Evolutionary conservation across 163 green algal genomes (phyloP).

Genomic region (Scenedesmus sp.): DNA sequence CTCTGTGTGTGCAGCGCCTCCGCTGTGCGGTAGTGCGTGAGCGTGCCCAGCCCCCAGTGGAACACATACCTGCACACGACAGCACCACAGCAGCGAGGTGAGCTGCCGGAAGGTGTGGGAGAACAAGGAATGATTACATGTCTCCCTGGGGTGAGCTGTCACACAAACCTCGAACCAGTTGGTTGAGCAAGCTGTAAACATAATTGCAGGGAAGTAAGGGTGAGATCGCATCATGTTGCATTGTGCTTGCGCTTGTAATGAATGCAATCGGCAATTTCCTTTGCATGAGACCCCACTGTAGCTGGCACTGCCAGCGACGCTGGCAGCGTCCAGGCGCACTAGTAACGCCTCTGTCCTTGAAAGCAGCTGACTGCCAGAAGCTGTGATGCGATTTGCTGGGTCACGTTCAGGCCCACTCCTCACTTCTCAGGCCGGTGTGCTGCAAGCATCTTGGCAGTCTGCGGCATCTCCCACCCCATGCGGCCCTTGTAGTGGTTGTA

Average conservation of each 20-base stretch:
- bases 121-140: too few relatives aligned
- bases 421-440: slow-evolving; percentile 33
- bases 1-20: background rate
- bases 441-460: slow-evolving; percentile 39
- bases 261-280: too few relatives aligned
- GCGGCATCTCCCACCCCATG: slow-evolving; percentile 43
- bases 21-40: slow-evolving; percentile 40
- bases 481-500: slow-evolving; percentile 52
- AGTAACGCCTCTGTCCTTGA: background rate
- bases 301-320: too few relatives aligned
- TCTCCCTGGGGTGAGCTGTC: too few relatives aligned
- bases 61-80: slow-evolving; percentile 38
- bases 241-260: too few relatives aligned
- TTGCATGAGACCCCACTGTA: too few relatives aligned
- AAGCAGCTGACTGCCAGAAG: background rate
- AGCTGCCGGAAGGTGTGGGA: background rate
- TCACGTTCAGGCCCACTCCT: background rate
- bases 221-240: too few relatives aligned
- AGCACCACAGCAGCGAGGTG: background rate
- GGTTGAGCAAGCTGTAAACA: too few relatives aligned
- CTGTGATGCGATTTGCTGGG: background rate
- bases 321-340: background rate
- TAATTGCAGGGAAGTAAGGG: too few relatives aligned
- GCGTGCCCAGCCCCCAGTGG: slow-evolving; percentile 50
- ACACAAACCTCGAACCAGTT: too few relatives aligned